Evolutionary conservation across 495 filamentous ascomycete genomes (phyloP), one percentile per base, ranked within the genome.

Genomic region (Parathielavia hyrcaniae): DNA sequence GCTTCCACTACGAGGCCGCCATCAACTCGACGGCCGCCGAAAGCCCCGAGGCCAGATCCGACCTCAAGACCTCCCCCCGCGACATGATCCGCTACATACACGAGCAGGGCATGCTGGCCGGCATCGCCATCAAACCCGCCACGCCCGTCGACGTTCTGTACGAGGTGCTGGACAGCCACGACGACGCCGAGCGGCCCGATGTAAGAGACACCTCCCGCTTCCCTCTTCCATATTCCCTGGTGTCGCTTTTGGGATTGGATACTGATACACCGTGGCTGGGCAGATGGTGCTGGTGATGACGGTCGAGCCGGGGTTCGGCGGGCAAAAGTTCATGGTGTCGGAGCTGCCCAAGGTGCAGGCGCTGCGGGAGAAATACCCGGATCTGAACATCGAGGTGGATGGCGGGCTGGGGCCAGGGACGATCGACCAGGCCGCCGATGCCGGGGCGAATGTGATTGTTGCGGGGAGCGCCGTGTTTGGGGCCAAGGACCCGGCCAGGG

Each of bases 221-320:
- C 30, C 16, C 46, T 40, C 39, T 23, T 35, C 6, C n/a, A n/a
- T n/a, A n/a, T n/a, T n/a, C n/a, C n/a, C 34, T 19, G 16, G 2
- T 40, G n/a, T 32, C 11, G n/a, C 12, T 19, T 41, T 9, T 32
- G 10, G 12, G 32, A 13, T 7, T 16, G 11, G 13, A 22, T 41
- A 20, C 46, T 45, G 32, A 11, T 32, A 32, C 10, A 17, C 5
- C n/a, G n/a, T 23, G 14, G 48, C 16, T 12, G 39, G 26, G 20
- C 46, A 98, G 93, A 97, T 98, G 95, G 90, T 95, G 26, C 85
- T 98, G 11, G 85, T 98, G 40, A 98, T 98, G 93, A 98, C 93
- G 10, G 93, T 98, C 19, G 84, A 98, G 72, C 93, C 93, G 19
- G 93, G 93, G 53, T 98, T 97, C 72, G 95, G 93, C 59, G 93